Conservation (phyloP, 2,329 filamentous ascomycete genomes). For the Aspergillus sp. region DNA sequence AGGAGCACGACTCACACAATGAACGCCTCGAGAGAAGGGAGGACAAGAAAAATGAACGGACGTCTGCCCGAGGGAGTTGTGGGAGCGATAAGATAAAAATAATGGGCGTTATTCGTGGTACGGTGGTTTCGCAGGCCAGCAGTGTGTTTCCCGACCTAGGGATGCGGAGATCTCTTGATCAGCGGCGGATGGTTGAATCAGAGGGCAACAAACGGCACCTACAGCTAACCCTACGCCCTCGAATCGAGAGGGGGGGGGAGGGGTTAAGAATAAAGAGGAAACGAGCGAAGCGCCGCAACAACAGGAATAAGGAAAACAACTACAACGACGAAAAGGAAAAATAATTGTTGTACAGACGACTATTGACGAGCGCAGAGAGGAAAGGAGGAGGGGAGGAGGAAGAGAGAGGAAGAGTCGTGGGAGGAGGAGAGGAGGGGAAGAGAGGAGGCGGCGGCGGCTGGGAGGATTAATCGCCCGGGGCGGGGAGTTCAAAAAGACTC, state of each 20-base stretch:
- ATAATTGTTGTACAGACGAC: constrained; percentile 24
- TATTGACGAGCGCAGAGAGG: constrained; percentile 6
- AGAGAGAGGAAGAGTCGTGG: constrained; percentile 13
- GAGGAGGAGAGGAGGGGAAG: constrained; percentile 16
- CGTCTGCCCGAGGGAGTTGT: not conserved
- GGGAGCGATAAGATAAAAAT: no score
- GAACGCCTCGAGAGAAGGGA: constrained; percentile 28
- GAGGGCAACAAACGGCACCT: constrained; percentile 8
- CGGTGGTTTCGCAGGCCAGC: constrained; percentile 2
- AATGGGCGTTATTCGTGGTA: no score
- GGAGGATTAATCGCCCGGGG: constrained; percentile 9
- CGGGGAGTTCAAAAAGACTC: constrained; percentile 7
- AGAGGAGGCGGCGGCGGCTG: constrained; percentile 12
- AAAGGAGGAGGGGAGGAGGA: constrained; percentile 10
- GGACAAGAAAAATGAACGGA: constrained; percentile 8
- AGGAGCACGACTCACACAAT: constrained; percentile 30
- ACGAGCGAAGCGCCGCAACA: constrained; percentile 20
- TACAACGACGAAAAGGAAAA: constrained; percentile 15
- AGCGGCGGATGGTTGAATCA: constrained; percentile 18
- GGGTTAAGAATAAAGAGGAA: constrained; percentile 2
- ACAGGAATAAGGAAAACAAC: constrained; percentile 5
- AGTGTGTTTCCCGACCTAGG: constrained; percentile 12
- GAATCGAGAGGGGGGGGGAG: constrained; percentile 8
- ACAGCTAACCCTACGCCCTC: constrained; percentile 9
- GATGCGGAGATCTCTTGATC: constrained; percentile 26